Percentiles rank a stretch among this genome's conserved stretches.
Conservation (phyloP, 768 basidiomycete genomes). For the Lactifluus pinguis region DNA sequence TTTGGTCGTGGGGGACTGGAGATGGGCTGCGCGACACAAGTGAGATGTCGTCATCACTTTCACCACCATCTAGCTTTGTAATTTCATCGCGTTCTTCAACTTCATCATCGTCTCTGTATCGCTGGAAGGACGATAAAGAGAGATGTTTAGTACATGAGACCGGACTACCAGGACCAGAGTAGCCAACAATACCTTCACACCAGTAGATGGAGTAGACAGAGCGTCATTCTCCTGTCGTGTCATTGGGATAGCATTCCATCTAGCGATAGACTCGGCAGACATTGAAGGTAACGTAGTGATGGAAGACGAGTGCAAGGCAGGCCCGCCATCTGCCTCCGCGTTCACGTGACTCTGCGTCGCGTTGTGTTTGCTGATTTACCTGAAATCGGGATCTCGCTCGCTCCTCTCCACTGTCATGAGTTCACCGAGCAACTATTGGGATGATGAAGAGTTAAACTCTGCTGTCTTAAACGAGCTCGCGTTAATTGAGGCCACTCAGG, state of each 20-base stretch:
- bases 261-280: constrained; percentile 56
- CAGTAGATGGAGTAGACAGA: background rate
- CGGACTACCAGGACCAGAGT: constrained; percentile 37
- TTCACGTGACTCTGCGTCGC: constrained; percentile 7
- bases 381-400: background rate
- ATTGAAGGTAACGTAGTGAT: constrained; percentile 27
- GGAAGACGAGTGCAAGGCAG: background rate
- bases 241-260: constrained; percentile 67
- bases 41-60: constrained; percentile 62
- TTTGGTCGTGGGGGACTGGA: constrained; percentile 38
- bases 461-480: constrained; percentile 54
- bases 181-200: constrained; percentile 27
- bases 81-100: constrained; percentile 7
- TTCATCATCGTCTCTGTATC: constrained; percentile 37
- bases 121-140: constrained; percentile 47
- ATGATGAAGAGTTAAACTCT: constrained; percentile 47
- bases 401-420: constrained; percentile 39
- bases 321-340: background rate
- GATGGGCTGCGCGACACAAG: constrained; percentile 71
- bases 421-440: constrained; percentile 63
- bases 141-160: constrained; percentile 23
- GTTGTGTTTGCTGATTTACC: background rate
- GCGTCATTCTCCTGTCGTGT: constrained; percentile 24
- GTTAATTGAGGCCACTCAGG: constrained; percentile 57
- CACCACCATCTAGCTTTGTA: constrained; percentile 28